Conservation (phyloP, 192 early-diverging fungal species). For the Dissophora globulifera region DNA sequence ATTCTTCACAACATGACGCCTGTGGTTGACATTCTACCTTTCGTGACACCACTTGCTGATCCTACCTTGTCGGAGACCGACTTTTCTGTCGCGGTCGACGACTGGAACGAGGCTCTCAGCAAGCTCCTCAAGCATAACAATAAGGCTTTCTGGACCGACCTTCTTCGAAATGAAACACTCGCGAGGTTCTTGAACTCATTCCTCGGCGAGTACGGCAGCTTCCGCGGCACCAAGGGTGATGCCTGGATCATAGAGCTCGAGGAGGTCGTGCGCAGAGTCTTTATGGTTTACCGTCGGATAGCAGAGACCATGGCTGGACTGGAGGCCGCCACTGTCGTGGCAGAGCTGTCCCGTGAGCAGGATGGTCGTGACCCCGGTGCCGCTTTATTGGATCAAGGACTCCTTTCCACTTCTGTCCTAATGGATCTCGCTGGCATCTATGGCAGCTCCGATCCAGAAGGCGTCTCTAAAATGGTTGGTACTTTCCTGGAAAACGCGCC, state of each 20-base stretch:
- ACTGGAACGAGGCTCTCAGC: slow-evolving; percentile 50
- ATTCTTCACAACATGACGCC: slow-evolving; percentile 13
- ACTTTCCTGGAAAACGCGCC: slow-evolving; percentile 58
- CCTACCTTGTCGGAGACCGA: slow-evolving; percentile 39
- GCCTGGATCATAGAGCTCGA: slow-evolving; percentile 39
- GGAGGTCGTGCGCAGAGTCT: slow-evolving; percentile 41
- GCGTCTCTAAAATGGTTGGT: slow-evolving; percentile 49
- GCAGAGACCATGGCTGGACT: slow-evolving; percentile 37
- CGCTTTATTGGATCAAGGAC: slow-evolving; percentile 30
- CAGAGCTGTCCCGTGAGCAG: background rate
- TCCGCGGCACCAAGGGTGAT: slow-evolving; percentile 31
- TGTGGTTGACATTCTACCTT: slow-evolving; percentile 38
- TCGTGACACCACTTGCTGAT: slow-evolving; percentile 35
- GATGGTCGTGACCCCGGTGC: slow-evolving; percentile 16
- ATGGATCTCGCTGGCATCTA: slow-evolving; percentile 64
- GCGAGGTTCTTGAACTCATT: slow-evolving; percentile 46
- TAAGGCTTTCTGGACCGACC: slow-evolving; percentile 30
- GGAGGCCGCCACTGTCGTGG: slow-evolving; percentile 6
- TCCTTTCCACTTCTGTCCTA: slow-evolving; percentile 53
- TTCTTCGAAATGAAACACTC: slow-evolving; percentile 25
- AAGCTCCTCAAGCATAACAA: slow-evolving; percentile 34
- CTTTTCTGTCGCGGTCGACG: slow-evolving; percentile 45
- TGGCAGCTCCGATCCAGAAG: slow-evolving; percentile 53
- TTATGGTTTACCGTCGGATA: slow-evolving; percentile 42
- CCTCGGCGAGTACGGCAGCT: slow-evolving; percentile 47